Evolutionary conservation across 441 rosid species (phyloP).

Genomic region (Syzygium syzygioides): DNA sequence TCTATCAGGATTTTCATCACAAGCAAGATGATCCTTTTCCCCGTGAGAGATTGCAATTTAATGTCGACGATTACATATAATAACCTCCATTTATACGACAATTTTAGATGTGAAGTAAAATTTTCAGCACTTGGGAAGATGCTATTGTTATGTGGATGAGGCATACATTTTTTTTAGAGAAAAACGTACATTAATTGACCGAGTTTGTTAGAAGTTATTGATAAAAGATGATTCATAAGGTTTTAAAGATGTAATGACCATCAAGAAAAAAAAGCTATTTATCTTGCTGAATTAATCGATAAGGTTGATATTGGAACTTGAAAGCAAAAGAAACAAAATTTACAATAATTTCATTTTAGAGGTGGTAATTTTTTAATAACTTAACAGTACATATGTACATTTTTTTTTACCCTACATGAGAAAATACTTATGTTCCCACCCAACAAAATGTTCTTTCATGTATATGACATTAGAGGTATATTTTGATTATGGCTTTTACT

Average conservation of each 20-base stretch:
- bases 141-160: neutral
- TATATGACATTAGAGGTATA: neutral
- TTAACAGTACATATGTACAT: neutral
- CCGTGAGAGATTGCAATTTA: neutral
- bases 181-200: neutral
- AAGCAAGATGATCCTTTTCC: neutral
- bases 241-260: neutral
- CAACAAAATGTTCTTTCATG: neutral
- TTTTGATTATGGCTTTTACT: neutral
- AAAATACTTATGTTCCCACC: neutral
- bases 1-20: neutral
- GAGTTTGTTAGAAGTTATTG: neutral
- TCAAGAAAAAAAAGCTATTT: neutral
- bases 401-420: neutral
- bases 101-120: neutral
- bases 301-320: neutral
- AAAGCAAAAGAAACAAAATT: neutral
- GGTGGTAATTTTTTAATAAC: neutral
- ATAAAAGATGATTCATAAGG: neutral
- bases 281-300: neutral
- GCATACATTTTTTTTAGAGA: neutral
- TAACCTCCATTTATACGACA: neutral
- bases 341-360: neutral
- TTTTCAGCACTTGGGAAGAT: neutral
- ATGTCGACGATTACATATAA: neutral